Evolutionary conservation across 306 rosid genomes (phyloP).

Genomic region (Sechiopsis laciniata): DNA sequence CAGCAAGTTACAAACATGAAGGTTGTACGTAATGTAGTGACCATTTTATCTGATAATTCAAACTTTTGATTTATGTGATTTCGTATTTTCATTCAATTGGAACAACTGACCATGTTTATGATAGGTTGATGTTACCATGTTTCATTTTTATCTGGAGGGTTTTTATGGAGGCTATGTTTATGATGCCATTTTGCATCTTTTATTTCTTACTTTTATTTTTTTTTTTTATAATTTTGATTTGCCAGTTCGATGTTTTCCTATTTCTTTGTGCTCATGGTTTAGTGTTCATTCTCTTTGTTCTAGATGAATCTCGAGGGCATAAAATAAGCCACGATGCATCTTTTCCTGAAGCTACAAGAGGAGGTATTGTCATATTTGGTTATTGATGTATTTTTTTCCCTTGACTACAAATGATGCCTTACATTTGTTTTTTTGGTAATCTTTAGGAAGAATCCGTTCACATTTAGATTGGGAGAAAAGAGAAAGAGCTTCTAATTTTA

Average conservation of each 20-base stretch:
- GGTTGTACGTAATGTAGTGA: slow-evolving; percentile 30
- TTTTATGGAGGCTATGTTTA: not conserved
- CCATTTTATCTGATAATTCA: not conserved
- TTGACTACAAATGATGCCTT: slow-evolving; percentile 22
- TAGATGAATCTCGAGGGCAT: slow-evolving; percentile 64
- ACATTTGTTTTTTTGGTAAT: slow-evolving; percentile 22
- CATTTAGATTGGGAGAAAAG: slow-evolving; percentile 71
- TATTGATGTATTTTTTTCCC: slow-evolving; percentile 20
- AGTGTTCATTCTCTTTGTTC: slow-evolving; percentile 2
- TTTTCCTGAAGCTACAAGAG: slow-evolving; percentile 57
- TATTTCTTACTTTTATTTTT: not conserved
- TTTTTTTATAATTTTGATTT: not conserved
- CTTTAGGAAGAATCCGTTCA: slow-evolving; percentile 67
- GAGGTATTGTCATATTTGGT: slow-evolving; percentile 45
- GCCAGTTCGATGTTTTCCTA: slow-evolving; percentile 7
- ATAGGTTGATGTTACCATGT: not conserved
- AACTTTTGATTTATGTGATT: not conserved
- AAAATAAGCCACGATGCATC: slow-evolving; percentile 55
- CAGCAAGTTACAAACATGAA: slow-evolving; percentile 34
- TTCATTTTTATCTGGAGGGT: not conserved
- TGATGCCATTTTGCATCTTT: not conserved
- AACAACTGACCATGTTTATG: not conserved
- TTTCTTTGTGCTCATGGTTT: slow-evolving; percentile 10
- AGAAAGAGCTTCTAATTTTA: slow-evolving; percentile 54
- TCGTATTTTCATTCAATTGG: not conserved